Conservation (phyloP, 2,329 filamentous ascomycete genomes). For the Purpureocillium lavendulum region DNA sequence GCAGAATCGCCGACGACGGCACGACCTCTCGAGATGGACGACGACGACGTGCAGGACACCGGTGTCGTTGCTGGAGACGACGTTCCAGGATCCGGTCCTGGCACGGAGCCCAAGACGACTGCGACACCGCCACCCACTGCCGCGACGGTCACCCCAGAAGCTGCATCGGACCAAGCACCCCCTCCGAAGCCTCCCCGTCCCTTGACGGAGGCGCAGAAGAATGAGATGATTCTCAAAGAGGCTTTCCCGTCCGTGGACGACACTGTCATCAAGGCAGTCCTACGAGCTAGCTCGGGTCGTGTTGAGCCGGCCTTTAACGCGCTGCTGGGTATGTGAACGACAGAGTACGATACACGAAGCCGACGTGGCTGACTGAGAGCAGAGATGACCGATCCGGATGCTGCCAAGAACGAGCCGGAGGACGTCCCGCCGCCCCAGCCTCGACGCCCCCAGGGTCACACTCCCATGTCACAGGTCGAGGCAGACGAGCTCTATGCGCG, state of each 20-base stretch:
- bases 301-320: conserved; percentile 96
- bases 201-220: conserved; percentile 72
- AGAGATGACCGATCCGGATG: conserved; percentile 77
- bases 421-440: conserved; percentile 64
- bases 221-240: conserved; percentile 81
- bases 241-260: conserved; percentile 82
- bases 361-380: neutral
- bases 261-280: conserved; percentile 76
- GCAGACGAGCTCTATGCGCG: conserved; percentile 87
- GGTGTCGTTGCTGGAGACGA: conserved; percentile 37
- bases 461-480: conserved; percentile 72
- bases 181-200: conserved; percentile 84
- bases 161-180: conserved; percentile 24
- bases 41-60: conserved; percentile 60
- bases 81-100: neutral
- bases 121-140: conserved; percentile 10
- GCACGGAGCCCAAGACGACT: conserved; percentile 12
- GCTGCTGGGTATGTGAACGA: conserved; percentile 57
- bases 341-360: conserved; percentile 6
- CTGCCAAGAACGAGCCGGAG: conserved; percentile 43
- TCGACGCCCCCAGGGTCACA: conserved; percentile 59
- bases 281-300: conserved; percentile 76
- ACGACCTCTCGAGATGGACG: conserved; percentile 58
- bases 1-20: conserved; percentile 61
- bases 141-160: conserved; percentile 18